phyloP scores from a whole-genome alignment of 1,284 basidiomycete species.

The Coniophora puteana region DNA sequence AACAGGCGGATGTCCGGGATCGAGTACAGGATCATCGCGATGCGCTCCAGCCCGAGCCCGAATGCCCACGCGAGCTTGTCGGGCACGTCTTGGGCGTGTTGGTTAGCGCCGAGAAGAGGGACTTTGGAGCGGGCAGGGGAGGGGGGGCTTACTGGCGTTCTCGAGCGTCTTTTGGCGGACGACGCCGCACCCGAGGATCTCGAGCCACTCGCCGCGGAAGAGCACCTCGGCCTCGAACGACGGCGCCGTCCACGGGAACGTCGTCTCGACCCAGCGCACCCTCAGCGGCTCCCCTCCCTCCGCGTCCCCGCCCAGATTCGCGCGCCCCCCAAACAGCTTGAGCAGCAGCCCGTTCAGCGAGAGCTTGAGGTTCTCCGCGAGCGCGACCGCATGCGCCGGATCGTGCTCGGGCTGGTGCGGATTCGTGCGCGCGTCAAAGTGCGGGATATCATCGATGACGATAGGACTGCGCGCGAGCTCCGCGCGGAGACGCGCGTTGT shows the following conservation, averaged over 20 bases:
- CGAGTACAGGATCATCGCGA: conserved; percentile 96
- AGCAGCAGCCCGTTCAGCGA: conserved; percentile 89
- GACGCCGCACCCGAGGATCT: conserved; percentile 94
- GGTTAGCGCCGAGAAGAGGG: neutral
- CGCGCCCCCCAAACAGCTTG: conserved; percentile 70
- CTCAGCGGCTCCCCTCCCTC: conserved; percentile 64
- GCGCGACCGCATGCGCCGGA: conserved; percentile 62
- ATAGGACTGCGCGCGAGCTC: conserved; percentile 71
- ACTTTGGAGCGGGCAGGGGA: conserved; percentile 7
- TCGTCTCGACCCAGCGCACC: conserved; percentile 97
- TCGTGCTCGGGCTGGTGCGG: conserved; percentile 81
- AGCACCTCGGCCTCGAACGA: conserved; percentile 98
- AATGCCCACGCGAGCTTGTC: conserved; percentile 97
- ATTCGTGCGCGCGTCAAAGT: conserved; percentile 71
- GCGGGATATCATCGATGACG: conserved; percentile 83
- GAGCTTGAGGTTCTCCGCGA: conserved; percentile 86
- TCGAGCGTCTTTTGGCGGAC: conserved; percentile 88
- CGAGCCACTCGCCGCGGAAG: conserved; percentile 96
- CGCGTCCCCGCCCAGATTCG: no score
- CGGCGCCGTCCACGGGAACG: conserved; percentile 97
- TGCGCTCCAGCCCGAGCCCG: conserved; percentile 94
- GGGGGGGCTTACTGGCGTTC: conserved; percentile 79
- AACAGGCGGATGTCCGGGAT: conserved; percentile 99
- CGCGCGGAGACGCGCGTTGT: conserved; percentile 60
- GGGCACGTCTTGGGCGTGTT: conserved; percentile 53